These are phyloP conservation scores for Globisporangium nodosum DNA, from an alignment of 352 stramenopile genomes.

Conservation along the genomic window DNA sequence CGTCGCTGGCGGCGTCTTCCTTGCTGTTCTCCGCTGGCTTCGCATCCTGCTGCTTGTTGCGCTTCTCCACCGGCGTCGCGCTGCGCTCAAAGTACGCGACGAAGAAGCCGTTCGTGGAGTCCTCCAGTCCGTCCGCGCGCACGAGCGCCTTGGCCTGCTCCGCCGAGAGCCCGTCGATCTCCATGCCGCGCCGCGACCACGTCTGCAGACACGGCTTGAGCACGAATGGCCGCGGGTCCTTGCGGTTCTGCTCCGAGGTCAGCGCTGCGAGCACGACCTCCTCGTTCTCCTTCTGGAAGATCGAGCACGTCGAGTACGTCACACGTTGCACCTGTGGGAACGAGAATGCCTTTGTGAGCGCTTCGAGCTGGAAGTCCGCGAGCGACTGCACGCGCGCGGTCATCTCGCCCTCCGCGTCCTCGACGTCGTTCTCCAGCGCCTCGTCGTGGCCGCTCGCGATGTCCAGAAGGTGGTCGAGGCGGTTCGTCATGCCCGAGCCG, in stretches of 20 bases:
- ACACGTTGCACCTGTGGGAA: conserved; percentile 93
- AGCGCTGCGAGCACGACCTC: conserved; percentile 90
- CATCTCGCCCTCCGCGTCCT: conserved; percentile 38
- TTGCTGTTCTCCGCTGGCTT: conserved; percentile 1
- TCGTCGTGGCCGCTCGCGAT: conserved; percentile 62
- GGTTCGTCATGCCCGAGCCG: conserved; percentile 94
- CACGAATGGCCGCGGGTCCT: conserved; percentile 47
- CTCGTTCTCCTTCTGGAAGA: conserved; percentile 96
- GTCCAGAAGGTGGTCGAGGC: conserved; percentile 89
- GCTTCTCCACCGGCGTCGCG: conserved; percentile 1
- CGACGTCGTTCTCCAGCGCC: conserved; percentile 23
- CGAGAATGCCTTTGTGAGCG: conserved; percentile 91
- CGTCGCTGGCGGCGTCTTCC: neutral
- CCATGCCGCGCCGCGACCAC: conserved; percentile 71
- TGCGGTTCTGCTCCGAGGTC: conserved; percentile 40
- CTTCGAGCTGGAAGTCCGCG: conserved; percentile 93
- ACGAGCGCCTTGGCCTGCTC: conserved; percentile 83
- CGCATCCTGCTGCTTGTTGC: neutral
- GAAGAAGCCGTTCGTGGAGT: conserved; percentile 97
- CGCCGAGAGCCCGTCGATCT: conserved; percentile 44
- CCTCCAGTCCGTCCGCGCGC: conserved; percentile 87
- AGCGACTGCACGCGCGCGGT: conserved; percentile 85
- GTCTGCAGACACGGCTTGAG: conserved; percentile 57
- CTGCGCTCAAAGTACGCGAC: conserved; percentile 92
- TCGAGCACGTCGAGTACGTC: conserved; percentile 97